Conservation (phyloP, 306 rosid genomes). For the Hippophae gyantsensis region DNA sequence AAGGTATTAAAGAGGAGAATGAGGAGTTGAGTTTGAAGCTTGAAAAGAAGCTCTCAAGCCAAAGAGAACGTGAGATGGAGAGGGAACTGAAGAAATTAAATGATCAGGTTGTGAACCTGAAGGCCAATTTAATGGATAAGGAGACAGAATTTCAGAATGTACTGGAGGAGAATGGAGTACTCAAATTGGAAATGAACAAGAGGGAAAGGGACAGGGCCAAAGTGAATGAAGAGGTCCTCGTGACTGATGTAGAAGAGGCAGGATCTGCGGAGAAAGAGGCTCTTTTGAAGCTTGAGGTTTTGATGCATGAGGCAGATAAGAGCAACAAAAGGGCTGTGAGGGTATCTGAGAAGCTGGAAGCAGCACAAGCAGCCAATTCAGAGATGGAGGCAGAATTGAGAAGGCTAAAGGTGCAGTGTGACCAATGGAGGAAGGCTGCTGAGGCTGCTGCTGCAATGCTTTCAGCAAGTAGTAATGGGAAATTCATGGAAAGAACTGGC, state of each 20-base stretch:
- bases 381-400: constrained; percentile 81
- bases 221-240: constrained; percentile 27
- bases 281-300: constrained; percentile 50
- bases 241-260: constrained; percentile 47
- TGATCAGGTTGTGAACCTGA: constrained; percentile 39
- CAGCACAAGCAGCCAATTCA: constrained; percentile 54
- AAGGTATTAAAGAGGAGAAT: constrained; percentile 79
- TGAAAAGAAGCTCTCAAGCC: constrained; percentile 30
- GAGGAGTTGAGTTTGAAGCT: constrained; percentile 55
- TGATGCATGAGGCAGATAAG: constrained; percentile 70
- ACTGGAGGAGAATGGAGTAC: constrained; percentile 65
- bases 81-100: constrained; percentile 50
- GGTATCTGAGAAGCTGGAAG: constrained; percentile 70
- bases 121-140: constrained; percentile 64
- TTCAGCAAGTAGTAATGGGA: constrained; percentile 69
- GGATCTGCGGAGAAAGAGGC: constrained; percentile 52
- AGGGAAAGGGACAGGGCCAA: constrained; percentile 28
- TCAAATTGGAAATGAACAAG: constrained; percentile 47
- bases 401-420: constrained; percentile 78
- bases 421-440: constrained; percentile 98
- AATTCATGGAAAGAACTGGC: constrained; percentile 59
- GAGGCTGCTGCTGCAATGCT: constrained; percentile 94
- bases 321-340: constrained; percentile 53
- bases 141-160: constrained; percentile 73
- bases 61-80: constrained; percentile 38